These are phyloP conservation scores for Suillus subaureus DNA, from an alignment of 768 basidiomycete species.

Conservation along the genomic window DNA sequence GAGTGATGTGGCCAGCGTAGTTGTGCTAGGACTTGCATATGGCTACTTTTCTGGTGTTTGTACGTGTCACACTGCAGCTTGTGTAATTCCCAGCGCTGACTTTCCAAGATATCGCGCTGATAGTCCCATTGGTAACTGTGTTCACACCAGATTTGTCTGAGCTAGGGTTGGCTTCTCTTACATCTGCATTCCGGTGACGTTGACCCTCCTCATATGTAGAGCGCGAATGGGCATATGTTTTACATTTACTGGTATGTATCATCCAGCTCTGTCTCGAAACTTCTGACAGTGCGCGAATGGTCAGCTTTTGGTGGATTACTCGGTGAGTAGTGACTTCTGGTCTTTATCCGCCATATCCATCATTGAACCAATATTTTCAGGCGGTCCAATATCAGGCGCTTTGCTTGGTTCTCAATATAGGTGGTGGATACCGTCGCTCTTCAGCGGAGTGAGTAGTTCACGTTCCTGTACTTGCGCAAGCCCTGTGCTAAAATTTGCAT, in stretches of 20 bases:
- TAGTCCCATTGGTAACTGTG: constrained; percentile 43
- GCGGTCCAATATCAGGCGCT: background rate
- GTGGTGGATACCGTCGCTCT: background rate
- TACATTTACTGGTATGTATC: background rate
- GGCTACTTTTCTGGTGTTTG: constrained; percentile 46
- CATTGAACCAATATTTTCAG: background rate
- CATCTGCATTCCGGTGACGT: background rate
- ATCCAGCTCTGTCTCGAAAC: background rate
- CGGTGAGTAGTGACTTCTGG: background rate
- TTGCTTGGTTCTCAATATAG: constrained; percentile 1
- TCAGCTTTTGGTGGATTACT: background rate
- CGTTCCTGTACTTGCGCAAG: background rate
- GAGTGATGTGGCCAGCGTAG: constrained; percentile 33
- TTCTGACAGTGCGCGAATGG: background rate
- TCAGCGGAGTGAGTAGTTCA: background rate
- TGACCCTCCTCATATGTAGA: background rate
- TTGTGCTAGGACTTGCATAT: constrained; percentile 42
- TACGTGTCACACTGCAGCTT: constrained; percentile 6
- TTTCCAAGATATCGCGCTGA: constrained; percentile 32
- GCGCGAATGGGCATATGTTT: background rate
- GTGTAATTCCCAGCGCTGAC: background rate
- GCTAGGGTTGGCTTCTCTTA: constrained; percentile 36
- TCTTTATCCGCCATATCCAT: background rate
- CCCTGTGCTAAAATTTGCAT: background rate
- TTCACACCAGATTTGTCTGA: constrained; percentile 45